Percentiles rank a stretch among this genome's conserved stretches.
These are phyloP conservation scores for Phytophthora sansomeana DNA, from an alignment of 352 stramenopile species.

Conservation along the genomic window DNA sequence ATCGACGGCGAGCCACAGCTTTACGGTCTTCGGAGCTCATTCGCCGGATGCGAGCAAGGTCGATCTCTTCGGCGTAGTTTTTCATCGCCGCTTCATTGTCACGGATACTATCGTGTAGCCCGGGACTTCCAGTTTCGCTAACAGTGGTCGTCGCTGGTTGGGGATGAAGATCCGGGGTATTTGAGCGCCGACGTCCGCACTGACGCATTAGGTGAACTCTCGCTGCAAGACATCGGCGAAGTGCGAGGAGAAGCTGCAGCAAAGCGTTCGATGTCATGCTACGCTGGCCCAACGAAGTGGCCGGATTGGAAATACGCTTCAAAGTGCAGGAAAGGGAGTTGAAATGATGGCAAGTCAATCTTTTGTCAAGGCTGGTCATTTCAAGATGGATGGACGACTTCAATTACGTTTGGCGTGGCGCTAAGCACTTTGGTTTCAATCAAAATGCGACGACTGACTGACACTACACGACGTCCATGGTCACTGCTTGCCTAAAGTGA, in stretches of 20 bases:
- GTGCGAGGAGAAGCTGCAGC: conserved; percentile 13
- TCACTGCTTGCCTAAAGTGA: neutral
- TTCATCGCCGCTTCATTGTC: conserved; percentile 46
- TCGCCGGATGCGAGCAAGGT: conserved; percentile 36
- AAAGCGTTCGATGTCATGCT: conserved; percentile 17
- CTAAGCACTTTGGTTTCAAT: neutral
- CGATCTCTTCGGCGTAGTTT: conserved; percentile 37
- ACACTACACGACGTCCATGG: no score
- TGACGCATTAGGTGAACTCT: conserved; percentile 12
- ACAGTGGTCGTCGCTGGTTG: neutral
- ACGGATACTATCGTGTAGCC: conserved; percentile 22
- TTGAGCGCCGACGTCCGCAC: conserved; percentile 13
- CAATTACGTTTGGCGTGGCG: neutral
- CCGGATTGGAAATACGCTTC: neutral
- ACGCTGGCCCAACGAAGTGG: no score
- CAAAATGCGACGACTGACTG: neutral
- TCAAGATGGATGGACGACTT: neutral
- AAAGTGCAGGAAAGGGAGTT: neutral
- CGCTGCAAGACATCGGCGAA: conserved; percentile 14
- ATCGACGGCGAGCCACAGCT: conserved; percentile 21
- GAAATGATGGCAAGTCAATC: conserved; percentile 13
- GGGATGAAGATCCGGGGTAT: conserved; percentile 10
- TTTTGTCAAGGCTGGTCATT: neutral
- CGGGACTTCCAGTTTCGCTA: neutral
- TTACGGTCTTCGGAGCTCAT: conserved; percentile 37